Percentiles rank a stretch among this genome's conserved stretches.
phyloP scores from a whole-genome alignment of 2,329 filamentous ascomycete genomes.

The Botrytis porri region DNA sequence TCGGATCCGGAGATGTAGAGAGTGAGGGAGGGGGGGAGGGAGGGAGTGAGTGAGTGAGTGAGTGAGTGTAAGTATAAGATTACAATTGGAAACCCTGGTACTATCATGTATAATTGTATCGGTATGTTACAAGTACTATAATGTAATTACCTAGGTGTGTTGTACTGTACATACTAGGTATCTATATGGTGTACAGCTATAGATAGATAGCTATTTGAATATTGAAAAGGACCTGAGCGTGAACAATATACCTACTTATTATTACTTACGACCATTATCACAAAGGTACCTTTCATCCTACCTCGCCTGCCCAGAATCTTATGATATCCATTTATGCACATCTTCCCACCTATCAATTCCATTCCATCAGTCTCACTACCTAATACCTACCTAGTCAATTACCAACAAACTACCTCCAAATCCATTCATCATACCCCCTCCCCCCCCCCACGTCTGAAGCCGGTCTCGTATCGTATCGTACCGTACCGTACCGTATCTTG shows the following conservation, averaged over 20 bases:
- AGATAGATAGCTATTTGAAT: neutral
- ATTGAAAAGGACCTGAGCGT: neutral
- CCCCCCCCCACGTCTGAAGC: no score
- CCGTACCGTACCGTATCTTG: neutral
- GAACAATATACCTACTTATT: neutral
- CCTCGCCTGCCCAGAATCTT: neutral
- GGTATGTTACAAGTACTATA: no score
- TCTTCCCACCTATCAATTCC: conserved; percentile 2
- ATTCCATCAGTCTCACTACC: neutral
- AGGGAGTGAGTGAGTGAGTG: no score
- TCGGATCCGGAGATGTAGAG: conserved; percentile 3
- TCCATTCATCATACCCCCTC: neutral
- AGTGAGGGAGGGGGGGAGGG: no score
- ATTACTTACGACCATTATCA: neutral
- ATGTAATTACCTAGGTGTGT: no score
- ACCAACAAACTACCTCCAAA: neutral
- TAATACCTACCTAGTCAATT: neutral
- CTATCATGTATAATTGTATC: neutral
- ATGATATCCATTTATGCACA: neutral
- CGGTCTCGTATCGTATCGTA: no score
- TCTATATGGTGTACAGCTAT: neutral
- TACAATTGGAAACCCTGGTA: neutral
- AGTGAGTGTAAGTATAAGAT: no score
- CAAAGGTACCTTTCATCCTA: neutral
- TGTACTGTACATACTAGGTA: no score